phyloP scores from a whole-genome alignment of 2,329 filamentous ascomycete species.

The Fusarium sp. region DNA sequence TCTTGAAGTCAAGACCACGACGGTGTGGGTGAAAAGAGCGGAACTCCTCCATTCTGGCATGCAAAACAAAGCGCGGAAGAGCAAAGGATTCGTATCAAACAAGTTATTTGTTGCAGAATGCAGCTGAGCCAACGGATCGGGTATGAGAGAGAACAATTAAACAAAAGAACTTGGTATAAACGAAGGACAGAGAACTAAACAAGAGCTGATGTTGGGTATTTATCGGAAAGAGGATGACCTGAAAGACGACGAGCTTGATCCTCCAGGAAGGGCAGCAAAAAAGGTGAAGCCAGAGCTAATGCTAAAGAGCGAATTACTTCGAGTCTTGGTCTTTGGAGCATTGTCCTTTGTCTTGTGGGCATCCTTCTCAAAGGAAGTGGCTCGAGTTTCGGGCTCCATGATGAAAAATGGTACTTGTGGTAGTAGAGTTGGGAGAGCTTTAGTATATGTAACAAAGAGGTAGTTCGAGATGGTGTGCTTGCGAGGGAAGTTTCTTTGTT shows the following conservation, averaged over 20 bases:
- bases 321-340: constrained; percentile 38
- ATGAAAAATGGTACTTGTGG: constrained; percentile 3
- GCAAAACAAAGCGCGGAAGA: constrained; percentile 6
- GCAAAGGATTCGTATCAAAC: not conserved
- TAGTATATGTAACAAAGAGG: constrained; percentile 31
- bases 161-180: constrained; percentile 29
- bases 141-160: constrained; percentile 8
- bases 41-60: constrained; percentile 32
- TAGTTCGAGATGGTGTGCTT: constrained; percentile 27
- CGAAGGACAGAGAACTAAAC: constrained; percentile 30
- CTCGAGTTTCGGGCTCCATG: constrained; percentile 44
- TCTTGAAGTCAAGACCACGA: constrained; percentile 33
- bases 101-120: not conserved
- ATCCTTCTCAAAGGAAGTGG: constrained; percentile 47
- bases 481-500: constrained; percentile 31
- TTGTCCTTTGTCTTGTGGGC: constrained; percentile 45
- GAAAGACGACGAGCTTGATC: constrained; percentile 39
- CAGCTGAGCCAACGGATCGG: constrained; percentile 1
- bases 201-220: constrained; percentile 17
- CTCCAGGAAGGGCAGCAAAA: constrained; percentile 45
- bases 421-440: constrained; percentile 5
- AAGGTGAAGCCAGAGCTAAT: constrained; percentile 49
- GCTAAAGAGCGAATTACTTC: constrained; percentile 46
- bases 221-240: constrained; percentile 48
- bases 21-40: constrained; percentile 31